Percentiles rank a stretch among this genome's conserved stretches.
phyloP scores from a whole-genome alignment of 176 grass and related monocot species.

The Hordeum marinum region DNA sequence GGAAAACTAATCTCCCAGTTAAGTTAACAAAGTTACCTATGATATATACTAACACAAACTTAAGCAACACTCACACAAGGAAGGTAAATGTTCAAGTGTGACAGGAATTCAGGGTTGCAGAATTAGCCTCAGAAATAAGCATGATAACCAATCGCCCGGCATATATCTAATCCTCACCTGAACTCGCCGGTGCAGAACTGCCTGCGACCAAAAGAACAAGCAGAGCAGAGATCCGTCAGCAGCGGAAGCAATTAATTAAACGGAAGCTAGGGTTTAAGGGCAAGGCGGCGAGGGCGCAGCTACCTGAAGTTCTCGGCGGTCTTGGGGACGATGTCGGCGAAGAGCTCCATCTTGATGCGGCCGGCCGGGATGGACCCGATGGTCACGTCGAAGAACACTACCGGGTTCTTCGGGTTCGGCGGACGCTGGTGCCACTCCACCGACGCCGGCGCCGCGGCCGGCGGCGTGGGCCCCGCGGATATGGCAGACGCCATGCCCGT shows the following conservation, averaged over 20 bases:
- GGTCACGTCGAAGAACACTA: slow-evolving; percentile 97
- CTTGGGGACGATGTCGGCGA: slow-evolving; percentile 81
- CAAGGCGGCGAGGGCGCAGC: neutral
- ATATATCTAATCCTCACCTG: slow-evolving; percentile 40
- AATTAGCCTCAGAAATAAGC: neutral
- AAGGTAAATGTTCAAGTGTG: neutral
- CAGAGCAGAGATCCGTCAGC: slow-evolving; percentile 26
- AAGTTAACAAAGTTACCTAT: neutral
- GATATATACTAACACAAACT: neutral
- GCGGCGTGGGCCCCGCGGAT: slow-evolving; percentile 37
- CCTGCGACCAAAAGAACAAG: slow-evolving; percentile 45
- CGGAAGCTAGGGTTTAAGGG: slow-evolving; percentile 28
- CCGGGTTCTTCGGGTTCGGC: slow-evolving; percentile 84
- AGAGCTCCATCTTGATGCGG: slow-evolving; percentile 99
- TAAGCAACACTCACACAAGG: neutral
- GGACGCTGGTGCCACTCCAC: slow-evolving; percentile 95
- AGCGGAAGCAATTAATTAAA: neutral
- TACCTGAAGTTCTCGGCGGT: slow-evolving; percentile 95
- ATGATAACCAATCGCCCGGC: neutral
- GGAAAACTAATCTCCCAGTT: neutral
- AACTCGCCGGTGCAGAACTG: slow-evolving; percentile 97
- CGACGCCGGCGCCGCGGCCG: slow-evolving; percentile 28
- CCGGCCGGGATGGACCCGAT: slow-evolving; percentile 94
- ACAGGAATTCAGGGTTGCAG: neutral
- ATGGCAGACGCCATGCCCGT: slow-evolving; percentile 43